Conservation (phyloP, 805 yeast genomes). For the Wickerhamomyces pijperi region DNA sequence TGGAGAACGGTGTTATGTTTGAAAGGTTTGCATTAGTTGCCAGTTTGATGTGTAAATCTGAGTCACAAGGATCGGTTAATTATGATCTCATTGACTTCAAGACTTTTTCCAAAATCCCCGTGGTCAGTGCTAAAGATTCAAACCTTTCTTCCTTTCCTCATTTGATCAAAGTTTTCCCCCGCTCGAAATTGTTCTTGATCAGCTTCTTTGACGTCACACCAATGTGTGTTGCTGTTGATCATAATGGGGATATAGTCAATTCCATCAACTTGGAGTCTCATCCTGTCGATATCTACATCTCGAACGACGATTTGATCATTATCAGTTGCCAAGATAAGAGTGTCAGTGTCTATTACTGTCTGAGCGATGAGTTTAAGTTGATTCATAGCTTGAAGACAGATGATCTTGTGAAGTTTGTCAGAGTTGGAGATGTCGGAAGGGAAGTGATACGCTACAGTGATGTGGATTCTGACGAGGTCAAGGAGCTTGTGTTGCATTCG, state of each 20-base stretch:
- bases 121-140: no score
- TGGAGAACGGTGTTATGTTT: no score
- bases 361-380: not conserved
- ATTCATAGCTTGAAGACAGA: not conserved
- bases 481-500: not conserved
- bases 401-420: not conserved
- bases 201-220: not conserved
- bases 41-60: no score
- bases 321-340: not conserved
- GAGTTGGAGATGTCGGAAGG: no score
- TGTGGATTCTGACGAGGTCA: no score
- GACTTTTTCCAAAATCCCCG: not conserved
- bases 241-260: not conserved
- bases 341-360: not conserved
- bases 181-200: not conserved
- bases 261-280: not conserved
- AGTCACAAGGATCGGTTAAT: not conserved
- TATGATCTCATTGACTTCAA: not conserved
- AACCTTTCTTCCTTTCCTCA: no score
- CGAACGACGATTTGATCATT: not conserved
- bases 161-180: not conserved
- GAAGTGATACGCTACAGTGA: no score
- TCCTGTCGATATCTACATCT: not conserved
- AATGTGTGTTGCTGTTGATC: not conserved
- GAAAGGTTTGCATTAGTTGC: not conserved